Percentiles rank a stretch among this genome's conserved stretches.
These are phyloP conservation scores for Corylus heterophylla DNA, from an alignment of 306 rosid genomes.

Conservation along the genomic window DNA sequence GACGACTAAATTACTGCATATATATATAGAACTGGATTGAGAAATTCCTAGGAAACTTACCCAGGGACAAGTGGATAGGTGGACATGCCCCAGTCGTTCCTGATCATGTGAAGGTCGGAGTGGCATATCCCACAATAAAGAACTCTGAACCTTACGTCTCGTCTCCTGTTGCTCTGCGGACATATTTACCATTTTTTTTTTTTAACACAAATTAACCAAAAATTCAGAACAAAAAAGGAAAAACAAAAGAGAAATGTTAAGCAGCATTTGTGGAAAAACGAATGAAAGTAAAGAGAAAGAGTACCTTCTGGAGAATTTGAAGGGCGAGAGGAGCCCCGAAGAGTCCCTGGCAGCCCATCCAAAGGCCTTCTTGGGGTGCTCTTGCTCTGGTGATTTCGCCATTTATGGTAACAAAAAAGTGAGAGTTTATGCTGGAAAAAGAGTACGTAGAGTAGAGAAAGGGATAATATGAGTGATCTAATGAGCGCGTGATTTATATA, in stretches of 20 bases:
- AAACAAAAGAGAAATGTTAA: background rate
- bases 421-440: background rate
- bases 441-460: background rate
- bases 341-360: background rate
- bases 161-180: background rate
- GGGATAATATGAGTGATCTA: too few relatives aligned
- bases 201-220: background rate
- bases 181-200: background rate
- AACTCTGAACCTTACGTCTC: conserved; percentile 3
- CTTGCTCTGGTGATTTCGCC: background rate
- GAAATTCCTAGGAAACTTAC: background rate
- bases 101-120: conserved; percentile 48
- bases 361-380: background rate
- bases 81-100: conserved; percentile 48
- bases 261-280: background rate
- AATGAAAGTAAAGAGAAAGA: background rate
- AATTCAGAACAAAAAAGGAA: background rate
- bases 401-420: background rate
- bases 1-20: too few relatives aligned
- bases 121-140: conserved; percentile 61
- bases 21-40: too few relatives aligned
- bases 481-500: too few relatives aligned
- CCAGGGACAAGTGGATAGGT: conserved; percentile 56
- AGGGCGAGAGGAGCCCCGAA: background rate
- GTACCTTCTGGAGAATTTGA: background rate